These are phyloP conservation scores for Saprolegnia diclina DNA, from an alignment of 352 stramenopile species.

Conservation along the genomic window DNA sequence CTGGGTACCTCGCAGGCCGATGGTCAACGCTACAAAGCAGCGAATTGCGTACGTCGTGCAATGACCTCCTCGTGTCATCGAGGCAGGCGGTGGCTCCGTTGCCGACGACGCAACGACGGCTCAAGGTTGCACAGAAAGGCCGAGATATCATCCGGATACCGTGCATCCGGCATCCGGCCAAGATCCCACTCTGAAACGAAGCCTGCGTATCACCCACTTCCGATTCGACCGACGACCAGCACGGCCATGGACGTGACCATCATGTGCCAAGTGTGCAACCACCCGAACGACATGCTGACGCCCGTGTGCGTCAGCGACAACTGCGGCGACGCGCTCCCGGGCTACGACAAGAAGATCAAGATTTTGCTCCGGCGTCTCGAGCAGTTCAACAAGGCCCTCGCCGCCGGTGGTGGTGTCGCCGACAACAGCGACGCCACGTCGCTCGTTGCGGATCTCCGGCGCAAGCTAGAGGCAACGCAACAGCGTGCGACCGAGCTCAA, in stretches of 20 bases:
- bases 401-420: neutral
- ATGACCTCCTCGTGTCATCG: no score
- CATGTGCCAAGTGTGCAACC: neutral
- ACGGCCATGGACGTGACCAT: neutral
- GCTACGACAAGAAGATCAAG: neutral
- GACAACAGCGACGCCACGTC: neutral
- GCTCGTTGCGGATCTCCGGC: neutral
- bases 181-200: neutral
- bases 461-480: neutral
- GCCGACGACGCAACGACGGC: no score
- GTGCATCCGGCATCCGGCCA: no score
- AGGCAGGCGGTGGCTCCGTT: no score
- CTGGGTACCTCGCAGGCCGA: no score
- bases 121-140: no score
- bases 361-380: neutral
- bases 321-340: neutral
- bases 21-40: no score
- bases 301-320: neutral
- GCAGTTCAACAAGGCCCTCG: neutral
- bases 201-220: neutral
- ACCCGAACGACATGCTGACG: neutral
- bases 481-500: neutral
- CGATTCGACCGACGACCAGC: neutral
- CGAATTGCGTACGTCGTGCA: no score
- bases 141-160: no score